Percentiles rank a stretch among this genome's conserved stretches.
These are phyloP conservation scores for Setaria viridis DNA, from an alignment of 202 grass and related monocot genomes.

Conservation along the genomic window DNA sequence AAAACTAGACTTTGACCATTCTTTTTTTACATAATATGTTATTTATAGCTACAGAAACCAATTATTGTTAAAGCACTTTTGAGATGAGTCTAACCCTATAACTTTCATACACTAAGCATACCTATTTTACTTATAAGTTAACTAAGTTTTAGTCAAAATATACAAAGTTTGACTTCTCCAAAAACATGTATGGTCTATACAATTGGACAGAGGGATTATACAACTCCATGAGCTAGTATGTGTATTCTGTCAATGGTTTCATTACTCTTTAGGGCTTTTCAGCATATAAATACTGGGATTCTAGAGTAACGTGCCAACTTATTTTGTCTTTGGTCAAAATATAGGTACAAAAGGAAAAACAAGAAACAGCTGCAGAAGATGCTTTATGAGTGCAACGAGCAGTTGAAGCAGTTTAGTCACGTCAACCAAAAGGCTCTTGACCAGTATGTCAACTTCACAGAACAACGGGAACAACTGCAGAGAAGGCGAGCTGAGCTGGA, in stretches of 20 bases:
- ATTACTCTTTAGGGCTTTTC: slow-evolving; percentile 16
- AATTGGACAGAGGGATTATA: background rate
- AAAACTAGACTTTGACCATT: background rate
- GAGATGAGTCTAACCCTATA: background rate
- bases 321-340: slow-evolving; percentile 38
- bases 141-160: background rate
- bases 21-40: background rate
- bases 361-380: slow-evolving; percentile 94
- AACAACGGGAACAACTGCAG: slow-evolving; percentile 92
- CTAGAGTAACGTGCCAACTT: slow-evolving; percentile 8
- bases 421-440: slow-evolving; percentile 99
- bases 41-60: background rate
- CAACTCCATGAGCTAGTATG: background rate
- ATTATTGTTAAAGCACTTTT: slow-evolving; percentile 2
- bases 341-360: slow-evolving; percentile 93
- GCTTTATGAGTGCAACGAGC: slow-evolving; percentile 88
- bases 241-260: background rate
- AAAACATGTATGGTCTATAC: background rate
- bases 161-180: background rate
- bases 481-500: slow-evolving; percentile 88
- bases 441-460: slow-evolving; percentile 97
- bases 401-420: slow-evolving; percentile 96
- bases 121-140: background rate
- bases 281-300: slow-evolving; percentile 1
- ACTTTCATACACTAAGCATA: background rate